Base-by-base conservation (phyloP, 2,329 filamentous ascomycete genomes). In the Fusarium sp. region DNA sequence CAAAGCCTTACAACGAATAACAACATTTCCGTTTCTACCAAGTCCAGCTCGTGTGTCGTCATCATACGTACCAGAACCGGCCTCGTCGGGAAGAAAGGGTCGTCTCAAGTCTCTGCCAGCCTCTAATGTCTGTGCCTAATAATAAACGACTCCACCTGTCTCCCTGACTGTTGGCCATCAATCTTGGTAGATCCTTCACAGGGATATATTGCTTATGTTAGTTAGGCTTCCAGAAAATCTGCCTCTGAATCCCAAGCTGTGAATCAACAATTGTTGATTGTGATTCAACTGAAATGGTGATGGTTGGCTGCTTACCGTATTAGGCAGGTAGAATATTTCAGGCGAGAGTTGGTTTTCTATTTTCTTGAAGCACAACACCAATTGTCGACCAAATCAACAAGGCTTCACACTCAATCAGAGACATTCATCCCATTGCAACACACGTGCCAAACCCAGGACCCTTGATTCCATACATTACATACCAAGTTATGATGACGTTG, bases 21-120 rank as follows among this genome's bases (percentile, higher is more conserved):
- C 52, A 33, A 39, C 66, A 54, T 69, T 69, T 75, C 64, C 65
- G 58, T 72, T 75, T 71, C 33, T 52, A 58, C 63, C 64, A 43
- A 41, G 33, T 48, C 66, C 65, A 57, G 54, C 27, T 37, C 10
- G 39, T 74, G 73, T 78, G 76, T 78, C 76, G 76, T 78, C 76
- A 78, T 78, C 77, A 64, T 76, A 73, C 73, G 71, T 78, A 48
- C 52, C 58, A 67, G 68, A 65, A 37, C 56, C 60, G 65, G 41
- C 50, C 57, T 68, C 59, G 65, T 50, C 65, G 67, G 62, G 64
- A 54, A 69, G 70, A 66, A 59, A 64, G 39, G 45, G 43, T 48
- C 67, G 27, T 75, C 60, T 69, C 31, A 61, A 64, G 52, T 68
- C 41, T 41, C 52, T 73, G 60, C 13, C 43, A n/a, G 43, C 41